These are phyloP conservation scores for Nannochloropsis oceanica DNA, from an alignment of 108 stramenopile genomes.

Conservation along the genomic window DNA sequence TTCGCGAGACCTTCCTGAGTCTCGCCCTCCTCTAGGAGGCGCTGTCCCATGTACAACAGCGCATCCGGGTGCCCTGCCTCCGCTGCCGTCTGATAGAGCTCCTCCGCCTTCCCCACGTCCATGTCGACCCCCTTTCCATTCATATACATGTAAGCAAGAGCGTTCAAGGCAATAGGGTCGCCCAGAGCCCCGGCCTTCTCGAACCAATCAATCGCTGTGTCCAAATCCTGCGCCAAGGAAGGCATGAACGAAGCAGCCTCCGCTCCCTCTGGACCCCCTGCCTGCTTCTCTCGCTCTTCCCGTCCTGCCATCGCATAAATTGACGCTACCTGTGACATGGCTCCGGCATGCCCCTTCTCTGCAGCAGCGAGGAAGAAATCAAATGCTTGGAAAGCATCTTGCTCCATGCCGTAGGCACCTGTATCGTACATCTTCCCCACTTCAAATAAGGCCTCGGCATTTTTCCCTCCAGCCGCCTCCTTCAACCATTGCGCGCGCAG, in stretches of 20 bases:
- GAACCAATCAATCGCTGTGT: not conserved
- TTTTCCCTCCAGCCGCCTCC: not conserved
- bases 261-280: not conserved
- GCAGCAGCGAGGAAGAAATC: not conserved
- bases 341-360: not conserved
- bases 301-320: not conserved
- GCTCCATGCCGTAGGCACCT: not conserved
- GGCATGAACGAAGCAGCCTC: not conserved
- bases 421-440: not conserved
- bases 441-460: not conserved
- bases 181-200: not conserved
- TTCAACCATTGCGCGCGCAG: not conserved
- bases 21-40: not conserved
- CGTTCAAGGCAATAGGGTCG: not conserved
- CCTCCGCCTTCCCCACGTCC: not conserved
- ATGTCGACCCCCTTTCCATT: not conserved
- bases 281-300: not conserved
- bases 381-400: not conserved
- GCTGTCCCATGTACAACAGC: not conserved
- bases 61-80: not conserved
- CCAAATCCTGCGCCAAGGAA: not conserved
- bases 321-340: not conserved
- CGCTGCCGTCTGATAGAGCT: not conserved
- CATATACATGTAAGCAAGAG: not conserved
- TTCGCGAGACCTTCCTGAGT: not conserved